A percentile compares a stretch with the other conserved stretches of the same genome.
Conservation (phyloP, 139 green algal species). For the Nannochloris sp. region DNA sequence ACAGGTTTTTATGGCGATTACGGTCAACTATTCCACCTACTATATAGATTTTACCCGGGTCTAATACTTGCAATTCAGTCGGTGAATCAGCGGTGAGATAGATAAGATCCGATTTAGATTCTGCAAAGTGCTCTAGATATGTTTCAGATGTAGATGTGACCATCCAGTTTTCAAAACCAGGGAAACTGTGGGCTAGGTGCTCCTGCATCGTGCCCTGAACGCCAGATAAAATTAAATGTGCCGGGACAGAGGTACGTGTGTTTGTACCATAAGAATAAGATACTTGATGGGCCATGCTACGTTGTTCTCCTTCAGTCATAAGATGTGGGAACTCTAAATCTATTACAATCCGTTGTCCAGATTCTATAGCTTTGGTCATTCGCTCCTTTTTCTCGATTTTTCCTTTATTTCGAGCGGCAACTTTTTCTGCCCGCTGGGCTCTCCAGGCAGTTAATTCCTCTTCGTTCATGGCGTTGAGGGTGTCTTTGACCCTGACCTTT, state of each 20-base stretch:
- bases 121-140: constrained; percentile 44
- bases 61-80: constrained; percentile 57
- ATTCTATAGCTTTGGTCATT: constrained; percentile 1
- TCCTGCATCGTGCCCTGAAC: constrained; percentile 28
- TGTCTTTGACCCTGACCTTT: not conserved
- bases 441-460: not conserved
- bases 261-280: constrained; percentile 56
- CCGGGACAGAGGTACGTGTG: constrained; percentile 21
- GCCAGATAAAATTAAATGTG: constrained; percentile 47
- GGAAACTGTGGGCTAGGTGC: constrained; percentile 1
- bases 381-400: not conserved
- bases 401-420: not conserved
- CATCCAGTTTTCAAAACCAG: constrained; percentile 48
- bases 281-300: constrained; percentile 60
- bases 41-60: constrained; percentile 64
- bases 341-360: constrained; percentile 50
- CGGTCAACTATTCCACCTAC: constrained; percentile 83
- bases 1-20: constrained; percentile 67
- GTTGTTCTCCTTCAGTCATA: constrained; percentile 56
- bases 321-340: constrained; percentile 63
- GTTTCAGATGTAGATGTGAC: constrained; percentile 21
- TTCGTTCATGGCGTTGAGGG: not conserved
- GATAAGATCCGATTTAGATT: constrained; percentile 45
- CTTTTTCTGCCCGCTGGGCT: not conserved
- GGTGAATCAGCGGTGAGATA: constrained; percentile 78